These are phyloP conservation scores for Glaciozyma antarctica DNA, from an alignment of 768 basidiomycete genomes.

Conservation along the genomic window DNA sequence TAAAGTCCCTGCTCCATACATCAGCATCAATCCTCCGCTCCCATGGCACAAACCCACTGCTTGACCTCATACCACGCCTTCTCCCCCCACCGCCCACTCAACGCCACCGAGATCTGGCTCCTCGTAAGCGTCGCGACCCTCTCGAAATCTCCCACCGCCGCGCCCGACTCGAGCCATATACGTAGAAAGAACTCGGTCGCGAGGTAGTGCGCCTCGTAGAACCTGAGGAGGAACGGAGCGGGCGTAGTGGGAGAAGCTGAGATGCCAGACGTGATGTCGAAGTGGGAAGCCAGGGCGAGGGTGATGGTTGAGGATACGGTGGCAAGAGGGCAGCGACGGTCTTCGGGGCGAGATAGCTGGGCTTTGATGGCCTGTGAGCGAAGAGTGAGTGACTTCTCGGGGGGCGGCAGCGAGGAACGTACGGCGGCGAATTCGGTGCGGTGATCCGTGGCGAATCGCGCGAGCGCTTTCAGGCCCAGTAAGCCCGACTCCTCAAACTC, in stretches of 20 bases:
- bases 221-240: slow-evolving; percentile 79
- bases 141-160: slow-evolving; percentile 62
- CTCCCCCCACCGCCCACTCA: slow-evolving; percentile 55
- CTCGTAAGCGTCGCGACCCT: slow-evolving; percentile 67
- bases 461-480: slow-evolving; percentile 72
- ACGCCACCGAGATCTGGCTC: slow-evolving; percentile 75
- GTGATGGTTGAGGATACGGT: slow-evolving; percentile 78
- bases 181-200: slow-evolving; percentile 78
- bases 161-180: slow-evolving; percentile 84
- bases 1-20: slow-evolving; percentile 17
- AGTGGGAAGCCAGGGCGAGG: slow-evolving; percentile 71
- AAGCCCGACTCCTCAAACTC: slow-evolving; percentile 73
- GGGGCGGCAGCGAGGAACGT: neutral
- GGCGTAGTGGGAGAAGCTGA: slow-evolving; percentile 72
- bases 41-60: slow-evolving; percentile 34
- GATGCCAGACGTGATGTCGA: slow-evolving; percentile 50
- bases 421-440: slow-evolving; percentile 69
- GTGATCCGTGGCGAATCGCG: slow-evolving; percentile 59
- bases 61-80: slow-evolving; percentile 78
- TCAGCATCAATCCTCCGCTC: neutral
- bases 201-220: slow-evolving; percentile 67
- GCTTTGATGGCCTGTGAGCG: slow-evolving; percentile 59
- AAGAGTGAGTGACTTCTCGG: neutral
- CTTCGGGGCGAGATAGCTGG: slow-evolving; percentile 62
- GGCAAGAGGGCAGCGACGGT: slow-evolving; percentile 71